phyloP scores from a whole-genome alignment of 2,329 filamentous ascomycete species.

The Capronia epimyces region DNA sequence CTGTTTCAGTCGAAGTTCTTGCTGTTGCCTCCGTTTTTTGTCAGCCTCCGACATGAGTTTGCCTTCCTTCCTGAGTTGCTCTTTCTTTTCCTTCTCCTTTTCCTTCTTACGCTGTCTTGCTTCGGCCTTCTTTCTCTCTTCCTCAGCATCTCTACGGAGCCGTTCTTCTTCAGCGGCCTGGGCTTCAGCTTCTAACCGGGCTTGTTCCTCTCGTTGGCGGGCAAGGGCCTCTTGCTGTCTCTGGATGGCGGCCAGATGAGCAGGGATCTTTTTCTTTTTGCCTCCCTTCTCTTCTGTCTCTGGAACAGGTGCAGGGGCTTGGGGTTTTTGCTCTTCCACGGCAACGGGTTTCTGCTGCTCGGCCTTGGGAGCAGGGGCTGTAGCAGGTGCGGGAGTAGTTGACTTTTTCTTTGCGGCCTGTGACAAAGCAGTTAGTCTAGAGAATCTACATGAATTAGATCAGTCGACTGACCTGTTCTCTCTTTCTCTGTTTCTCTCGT shows the following conservation, averaged over 20 bases:
- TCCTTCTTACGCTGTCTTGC: constrained; percentile 45
- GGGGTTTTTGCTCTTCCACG: constrained; percentile 45
- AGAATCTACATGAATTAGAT: not conserved
- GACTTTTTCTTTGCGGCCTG: constrained; percentile 82
- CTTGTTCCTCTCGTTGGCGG: constrained; percentile 44
- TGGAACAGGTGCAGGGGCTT: constrained; percentile 40
- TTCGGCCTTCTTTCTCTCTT: constrained; percentile 45
- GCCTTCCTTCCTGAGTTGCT: constrained; percentile 46
- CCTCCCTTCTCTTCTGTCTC: constrained; percentile 82
- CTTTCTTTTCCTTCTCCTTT: constrained; percentile 48
- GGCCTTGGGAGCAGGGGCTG: constrained; percentile 50
- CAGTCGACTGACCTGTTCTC: constrained; percentile 69
- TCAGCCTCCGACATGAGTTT: constrained; percentile 48
- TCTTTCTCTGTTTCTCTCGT: constrained; percentile 96
- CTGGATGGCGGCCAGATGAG: constrained; percentile 46
- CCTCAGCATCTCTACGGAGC: constrained; percentile 38
- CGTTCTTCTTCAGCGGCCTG: constrained; percentile 39
- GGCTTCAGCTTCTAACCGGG: constrained; percentile 38
- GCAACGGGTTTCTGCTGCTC: constrained; percentile 51
- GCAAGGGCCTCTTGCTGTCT: constrained; percentile 45
- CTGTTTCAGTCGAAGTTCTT: constrained; percentile 46
- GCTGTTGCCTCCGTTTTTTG: constrained; percentile 43
- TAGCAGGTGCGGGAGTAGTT: constrained; percentile 37
- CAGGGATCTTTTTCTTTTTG: constrained; percentile 85
- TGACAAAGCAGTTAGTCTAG: constrained; percentile 5